Evolutionary conservation across 148 eudicot species (phyloP), one percentile per base, ranked within the genome.

Genomic region (Spergularia marina): DNA sequence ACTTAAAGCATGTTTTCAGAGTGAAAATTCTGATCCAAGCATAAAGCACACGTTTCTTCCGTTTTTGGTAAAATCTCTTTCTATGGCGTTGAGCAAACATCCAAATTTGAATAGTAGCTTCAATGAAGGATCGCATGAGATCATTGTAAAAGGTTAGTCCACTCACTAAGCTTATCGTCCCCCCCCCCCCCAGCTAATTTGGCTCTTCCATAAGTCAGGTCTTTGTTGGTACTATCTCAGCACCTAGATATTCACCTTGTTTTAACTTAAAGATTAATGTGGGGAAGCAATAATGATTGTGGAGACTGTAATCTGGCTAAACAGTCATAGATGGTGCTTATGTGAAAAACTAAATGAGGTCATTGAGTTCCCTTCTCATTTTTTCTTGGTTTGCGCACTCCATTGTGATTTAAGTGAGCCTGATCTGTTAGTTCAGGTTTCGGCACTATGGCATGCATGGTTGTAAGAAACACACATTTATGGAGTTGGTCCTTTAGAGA

Each of bases 21-120:
- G 71, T 23, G 86, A 81, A 79, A 91, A 89, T 80, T 68, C 94
- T 51, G 97, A 92, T 84, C 93, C 97, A 76, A 79, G 79, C 80
- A 83, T 96, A 69, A 96, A 92, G 82, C 85, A 89, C 77, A 96
- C 97, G 53, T 95, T 88, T 82, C 98, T 95, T 82, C 98, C 98
- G 21, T 68, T 88, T 73, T 70, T 95, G 81, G 91, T 92, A 58
- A 92, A 95, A 83, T 84, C 98, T 13, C 88, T 92, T 36, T 95
- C 98, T 53, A 81, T 84, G 91, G 98, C 96, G 25, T 57, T 95
- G 81, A 83, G 74, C 78, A 90, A 84, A 84, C 83, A 84, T 74
- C 97, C 98, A 25, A 70, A 86, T 71, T 40, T 95, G 64, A 96
- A 96, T 85, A 92, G 99, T 81, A 78, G 85, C 79, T 96, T 90